These are phyloP conservation scores for Calocera viscosa DNA, from an alignment of 768 basidiomycete species.

Conservation along the genomic window DNA sequence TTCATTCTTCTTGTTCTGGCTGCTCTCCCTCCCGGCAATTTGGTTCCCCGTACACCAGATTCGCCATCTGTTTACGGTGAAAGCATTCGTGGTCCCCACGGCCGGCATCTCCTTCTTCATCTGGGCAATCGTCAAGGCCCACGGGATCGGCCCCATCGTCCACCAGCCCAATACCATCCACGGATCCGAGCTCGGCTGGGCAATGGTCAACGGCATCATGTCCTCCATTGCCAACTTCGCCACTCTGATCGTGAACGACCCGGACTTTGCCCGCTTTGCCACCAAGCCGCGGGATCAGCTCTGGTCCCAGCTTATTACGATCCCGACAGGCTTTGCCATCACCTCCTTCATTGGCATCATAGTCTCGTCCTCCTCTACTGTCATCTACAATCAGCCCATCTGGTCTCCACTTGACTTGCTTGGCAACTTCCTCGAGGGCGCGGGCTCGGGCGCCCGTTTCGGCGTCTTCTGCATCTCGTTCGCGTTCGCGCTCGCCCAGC, in stretches of 20 bases:
- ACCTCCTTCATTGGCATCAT: slow-evolving; percentile 72
- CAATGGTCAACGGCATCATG: slow-evolving; percentile 59
- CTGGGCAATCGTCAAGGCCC: slow-evolving; percentile 66
- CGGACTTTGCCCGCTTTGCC: slow-evolving; percentile 56
- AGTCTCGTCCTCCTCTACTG: slow-evolving; percentile 62
- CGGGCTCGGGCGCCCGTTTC: background rate
- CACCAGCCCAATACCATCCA: slow-evolving; percentile 48
- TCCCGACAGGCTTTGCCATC: slow-evolving; percentile 60
- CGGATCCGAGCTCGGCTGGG: slow-evolving; percentile 61
- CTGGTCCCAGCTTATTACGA: slow-evolving; percentile 53
- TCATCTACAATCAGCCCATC: slow-evolving; percentile 63
- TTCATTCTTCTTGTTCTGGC: slow-evolving; percentile 80
- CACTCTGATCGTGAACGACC: slow-evolving; percentile 49
- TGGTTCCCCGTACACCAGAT: slow-evolving; percentile 77
- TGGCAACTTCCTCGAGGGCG: slow-evolving; percentile 40
- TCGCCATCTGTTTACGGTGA: slow-evolving; percentile 68
- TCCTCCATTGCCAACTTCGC: slow-evolving; percentile 71
- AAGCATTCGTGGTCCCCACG: slow-evolving; percentile 57
- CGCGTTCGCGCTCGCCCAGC: slow-evolving; percentile 6
- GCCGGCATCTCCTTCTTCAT: slow-evolving; percentile 62
- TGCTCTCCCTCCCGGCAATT: slow-evolving; percentile 63
- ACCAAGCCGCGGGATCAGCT: slow-evolving; percentile 38
- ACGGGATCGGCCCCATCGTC: slow-evolving; percentile 65
- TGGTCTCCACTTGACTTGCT: slow-evolving; percentile 70
- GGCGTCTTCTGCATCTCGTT: slow-evolving; percentile 2